Evolutionary conservation across 1,284 basidiomycete species (phyloP).

Genomic region (Volvariella surrecta): DNA sequence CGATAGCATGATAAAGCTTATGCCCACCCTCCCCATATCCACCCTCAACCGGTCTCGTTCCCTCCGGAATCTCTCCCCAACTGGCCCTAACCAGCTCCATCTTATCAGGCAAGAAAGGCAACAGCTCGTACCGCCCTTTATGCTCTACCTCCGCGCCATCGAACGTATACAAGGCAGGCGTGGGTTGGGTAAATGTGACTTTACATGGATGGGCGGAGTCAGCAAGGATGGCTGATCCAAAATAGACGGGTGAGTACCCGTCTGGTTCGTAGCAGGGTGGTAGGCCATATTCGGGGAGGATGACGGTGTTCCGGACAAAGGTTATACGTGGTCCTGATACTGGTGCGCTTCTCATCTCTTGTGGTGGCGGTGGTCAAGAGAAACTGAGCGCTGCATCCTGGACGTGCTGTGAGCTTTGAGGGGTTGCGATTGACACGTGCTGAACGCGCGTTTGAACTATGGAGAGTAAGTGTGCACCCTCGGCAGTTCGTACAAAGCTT

Average conservation of each 20-base stretch:
- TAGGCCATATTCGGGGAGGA: conserved; percentile 26
- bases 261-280: conserved; percentile 47
- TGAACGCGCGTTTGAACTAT: too few relatives aligned
- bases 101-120: conserved; percentile 50
- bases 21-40: conserved; percentile 36
- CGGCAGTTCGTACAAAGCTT: too few relatives aligned
- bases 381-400: too few relatives aligned
- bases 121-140: conserved; percentile 56
- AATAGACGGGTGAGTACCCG: conserved; percentile 49
- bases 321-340: too few relatives aligned
- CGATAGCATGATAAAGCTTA: conserved; percentile 49
- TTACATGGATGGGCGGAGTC: conserved; percentile 74
- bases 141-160: conserved; percentile 55
- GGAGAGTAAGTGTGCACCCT: too few relatives aligned
- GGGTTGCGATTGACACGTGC: too few relatives aligned
- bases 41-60: conserved; percentile 42
- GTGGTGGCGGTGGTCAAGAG: too few relatives aligned
- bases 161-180: conserved; percentile 50
- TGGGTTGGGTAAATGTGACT: conserved; percentile 47
- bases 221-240: conserved; percentile 65
- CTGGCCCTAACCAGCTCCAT: conserved; percentile 66
- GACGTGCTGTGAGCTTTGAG: too few relatives aligned
- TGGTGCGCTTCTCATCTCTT: too few relatives aligned
- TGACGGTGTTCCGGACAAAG: too few relatives aligned
- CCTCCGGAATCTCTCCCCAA: conserved; percentile 49